phyloP scores from a whole-genome alignment of 1,284 basidiomycete genomes.

The Ceratobasidium theobromae region DNA sequence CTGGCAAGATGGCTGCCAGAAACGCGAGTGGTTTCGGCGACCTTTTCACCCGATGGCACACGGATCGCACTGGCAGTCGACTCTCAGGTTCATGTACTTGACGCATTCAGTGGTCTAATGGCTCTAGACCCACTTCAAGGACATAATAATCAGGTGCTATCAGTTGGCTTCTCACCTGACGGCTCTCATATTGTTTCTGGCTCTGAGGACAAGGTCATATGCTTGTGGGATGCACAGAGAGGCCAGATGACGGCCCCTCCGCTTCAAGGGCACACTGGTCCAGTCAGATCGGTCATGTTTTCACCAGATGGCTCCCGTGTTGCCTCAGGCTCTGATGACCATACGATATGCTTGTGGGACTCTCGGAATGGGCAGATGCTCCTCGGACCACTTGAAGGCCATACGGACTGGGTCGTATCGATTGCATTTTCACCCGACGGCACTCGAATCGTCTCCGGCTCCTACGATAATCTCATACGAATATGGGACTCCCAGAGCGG shows the following conservation, averaged over 20 bases:
- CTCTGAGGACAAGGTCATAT: slow-evolving; percentile 10
- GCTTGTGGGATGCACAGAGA: slow-evolving; percentile 16
- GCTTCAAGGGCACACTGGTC: not conserved
- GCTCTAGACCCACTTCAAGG: too few species aligned
- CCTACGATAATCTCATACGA: not conserved
- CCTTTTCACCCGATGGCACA: too few species aligned
- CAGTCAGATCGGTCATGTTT: slow-evolving; percentile 8
- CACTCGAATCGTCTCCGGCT: not conserved
- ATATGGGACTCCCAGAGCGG: slow-evolving; percentile 17
- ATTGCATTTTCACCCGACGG: slow-evolving; percentile 10
- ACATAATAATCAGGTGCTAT: too few species aligned
- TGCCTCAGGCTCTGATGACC: slow-evolving; percentile 25
- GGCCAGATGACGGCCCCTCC: not conserved
- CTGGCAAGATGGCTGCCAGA: too few species aligned
- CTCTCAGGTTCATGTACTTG: too few species aligned
- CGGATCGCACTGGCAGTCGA: too few species aligned
- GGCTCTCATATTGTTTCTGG: slow-evolving; percentile 13
- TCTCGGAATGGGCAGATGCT: not conserved
- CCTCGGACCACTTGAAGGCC: not conserved
- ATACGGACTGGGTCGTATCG: not conserved
- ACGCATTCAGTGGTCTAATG: too few species aligned
- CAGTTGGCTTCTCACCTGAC: slow-evolving; percentile 19
- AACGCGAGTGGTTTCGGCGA: too few species aligned
- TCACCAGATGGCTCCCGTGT: slow-evolving; percentile 14
- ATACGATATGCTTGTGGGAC: slow-evolving; percentile 25